Percentiles rank a stretch among this genome's conserved stretches.
Evolutionary conservation across 176 grass and related monocot genomes (phyloP).

Genomic region (Aechmea fasciata): DNA sequence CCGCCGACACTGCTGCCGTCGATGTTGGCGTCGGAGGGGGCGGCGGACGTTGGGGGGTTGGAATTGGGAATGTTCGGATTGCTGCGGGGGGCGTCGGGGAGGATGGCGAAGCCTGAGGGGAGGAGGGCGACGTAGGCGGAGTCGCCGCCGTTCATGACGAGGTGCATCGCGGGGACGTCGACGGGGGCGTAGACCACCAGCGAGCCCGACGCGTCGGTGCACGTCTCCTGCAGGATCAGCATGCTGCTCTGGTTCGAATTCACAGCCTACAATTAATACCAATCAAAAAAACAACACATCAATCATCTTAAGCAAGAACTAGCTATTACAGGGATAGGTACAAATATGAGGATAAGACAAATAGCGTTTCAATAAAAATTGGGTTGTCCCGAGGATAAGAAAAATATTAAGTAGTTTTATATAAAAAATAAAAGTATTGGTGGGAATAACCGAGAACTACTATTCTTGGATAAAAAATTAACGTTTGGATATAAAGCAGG

Average conservation of each 20-base stretch:
- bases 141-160: conserved; percentile 21
- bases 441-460: too few species aligned
- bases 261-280: conserved; percentile 21
- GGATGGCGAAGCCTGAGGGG: conserved; percentile 45
- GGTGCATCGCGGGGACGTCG: conserved; percentile 3
- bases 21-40: background rate
- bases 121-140: conserved; percentile 17
- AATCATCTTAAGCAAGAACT: too few species aligned
- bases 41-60: background rate
- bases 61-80: background rate
- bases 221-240: conserved; percentile 35
- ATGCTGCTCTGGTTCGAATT: conserved; percentile 18
- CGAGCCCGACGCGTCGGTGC: conserved; percentile 11
- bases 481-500: too few species aligned
- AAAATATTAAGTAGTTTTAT: too few species aligned
- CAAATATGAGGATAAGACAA: too few species aligned
- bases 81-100: conserved; percentile 7
- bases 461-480: too few species aligned
- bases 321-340: too few species aligned
- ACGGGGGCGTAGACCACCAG: conserved; percentile 29
- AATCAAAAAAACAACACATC: background rate
- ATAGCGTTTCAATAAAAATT: too few species aligned
- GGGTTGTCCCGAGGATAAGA: too few species aligned
- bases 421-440: too few species aligned
- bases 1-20: background rate